Conservation (phyloP, 208 protist species). For the Leishmania tarentolae region DNA sequence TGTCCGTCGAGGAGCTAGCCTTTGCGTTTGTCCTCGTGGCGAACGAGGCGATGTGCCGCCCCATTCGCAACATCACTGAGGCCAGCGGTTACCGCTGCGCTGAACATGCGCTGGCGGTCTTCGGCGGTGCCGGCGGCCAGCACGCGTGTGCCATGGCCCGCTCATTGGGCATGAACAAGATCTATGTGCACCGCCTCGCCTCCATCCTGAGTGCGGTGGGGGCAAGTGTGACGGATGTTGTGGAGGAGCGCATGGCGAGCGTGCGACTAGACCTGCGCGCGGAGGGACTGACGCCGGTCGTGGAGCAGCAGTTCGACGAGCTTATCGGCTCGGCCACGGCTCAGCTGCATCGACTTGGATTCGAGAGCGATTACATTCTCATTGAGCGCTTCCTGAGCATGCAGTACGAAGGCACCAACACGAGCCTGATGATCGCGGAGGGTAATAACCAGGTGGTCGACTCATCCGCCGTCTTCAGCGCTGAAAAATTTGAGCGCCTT, state of each 20-base stretch:
- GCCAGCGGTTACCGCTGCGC: conserved; percentile 86
- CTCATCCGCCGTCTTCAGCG: conserved; percentile 8
- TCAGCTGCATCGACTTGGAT: conserved; percentile 47
- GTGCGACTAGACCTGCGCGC: conserved; percentile 34
- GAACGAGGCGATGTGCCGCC: conserved; percentile 96
- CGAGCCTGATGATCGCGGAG: conserved; percentile 85
- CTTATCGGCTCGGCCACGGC: conserved; percentile 20
- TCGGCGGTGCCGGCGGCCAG: conserved; percentile 95
- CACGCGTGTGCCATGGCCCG: conserved; percentile 94
- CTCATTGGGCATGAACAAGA: conserved; percentile 74
- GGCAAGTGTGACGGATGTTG: conserved; percentile 91
- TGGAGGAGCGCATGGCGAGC: conserved; percentile 87
- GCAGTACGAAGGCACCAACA: conserved; percentile 94
- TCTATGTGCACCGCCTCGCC: conserved; percentile 78
- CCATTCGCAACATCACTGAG: conserved; percentile 94
- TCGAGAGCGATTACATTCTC: conserved; percentile 48
- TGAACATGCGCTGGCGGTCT: conserved; percentile 90
- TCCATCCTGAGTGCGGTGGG: conserved; percentile 94
- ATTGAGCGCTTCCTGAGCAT: conserved; percentile 83
- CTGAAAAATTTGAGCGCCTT: conserved; percentile 37
- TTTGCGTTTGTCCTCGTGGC: conserved; percentile 94
- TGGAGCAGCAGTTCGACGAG: conserved; percentile 37
- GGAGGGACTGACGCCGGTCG: conserved; percentile 31
- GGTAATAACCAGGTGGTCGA: conserved; percentile 2
- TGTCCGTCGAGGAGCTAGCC: conserved; percentile 86